Conservation (phyloP, 305 asterid genomes). For the Withania somnifera region DNA sequence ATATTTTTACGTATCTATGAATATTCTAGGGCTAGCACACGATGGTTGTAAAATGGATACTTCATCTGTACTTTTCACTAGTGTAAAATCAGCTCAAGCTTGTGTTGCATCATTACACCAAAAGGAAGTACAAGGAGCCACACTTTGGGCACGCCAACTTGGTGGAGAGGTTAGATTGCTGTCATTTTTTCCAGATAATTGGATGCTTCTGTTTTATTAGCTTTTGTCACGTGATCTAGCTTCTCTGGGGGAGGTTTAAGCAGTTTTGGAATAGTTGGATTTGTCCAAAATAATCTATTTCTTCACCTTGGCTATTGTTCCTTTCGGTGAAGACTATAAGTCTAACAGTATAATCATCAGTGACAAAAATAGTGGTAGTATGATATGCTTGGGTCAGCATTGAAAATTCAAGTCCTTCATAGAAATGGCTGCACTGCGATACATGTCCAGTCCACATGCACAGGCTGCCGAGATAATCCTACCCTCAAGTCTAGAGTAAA, state of each 20-base stretch:
- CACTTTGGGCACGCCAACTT: slow-evolving; percentile 95
- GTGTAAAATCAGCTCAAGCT: slow-evolving; percentile 82
- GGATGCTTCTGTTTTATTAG: neutral
- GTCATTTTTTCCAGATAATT: slow-evolving; percentile 1
- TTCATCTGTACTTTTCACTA: slow-evolving; percentile 62
- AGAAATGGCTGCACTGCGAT: neutral
- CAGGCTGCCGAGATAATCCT: neutral
- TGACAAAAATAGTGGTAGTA: neutral
- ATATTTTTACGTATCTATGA: neutral
- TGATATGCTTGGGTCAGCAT: neutral
- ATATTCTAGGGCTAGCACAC: slow-evolving; percentile 55
- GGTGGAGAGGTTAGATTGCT: slow-evolving; percentile 81
- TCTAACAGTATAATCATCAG: neutral
- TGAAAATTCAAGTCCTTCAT: neutral
- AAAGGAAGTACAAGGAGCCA: slow-evolving; percentile 55
- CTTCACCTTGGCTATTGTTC: neutral
- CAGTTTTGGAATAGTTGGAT: neutral
- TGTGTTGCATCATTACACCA: slow-evolving; percentile 85
- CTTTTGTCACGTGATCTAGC: neutral
- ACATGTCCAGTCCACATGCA: neutral
- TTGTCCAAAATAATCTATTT: neutral
- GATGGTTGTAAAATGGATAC: slow-evolving; percentile 79
- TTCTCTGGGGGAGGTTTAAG: neutral
- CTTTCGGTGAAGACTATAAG: neutral
- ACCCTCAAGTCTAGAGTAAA: neutral